Evolutionary conservation across 2,329 filamentous ascomycete genomes (phyloP).

Genomic region (Phialemonium atrogriseum): DNA sequence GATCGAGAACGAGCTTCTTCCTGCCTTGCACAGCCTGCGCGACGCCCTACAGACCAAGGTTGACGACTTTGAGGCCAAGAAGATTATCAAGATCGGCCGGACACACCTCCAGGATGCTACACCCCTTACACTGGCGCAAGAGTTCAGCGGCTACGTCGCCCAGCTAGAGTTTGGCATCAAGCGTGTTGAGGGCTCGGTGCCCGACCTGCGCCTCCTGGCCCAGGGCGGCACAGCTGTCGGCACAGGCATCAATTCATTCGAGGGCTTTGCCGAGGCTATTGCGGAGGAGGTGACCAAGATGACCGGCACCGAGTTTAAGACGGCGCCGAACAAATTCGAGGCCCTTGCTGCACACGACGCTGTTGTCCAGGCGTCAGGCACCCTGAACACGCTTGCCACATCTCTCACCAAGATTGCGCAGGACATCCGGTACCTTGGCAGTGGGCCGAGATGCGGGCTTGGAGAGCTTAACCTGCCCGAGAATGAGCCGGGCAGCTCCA

Average conservation of each 20-base stretch:
- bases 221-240: constrained; percentile 96
- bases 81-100: constrained; percentile 98
- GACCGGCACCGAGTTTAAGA: constrained; percentile 89
- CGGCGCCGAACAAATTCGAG: constrained; percentile 98
- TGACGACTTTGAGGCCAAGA: constrained; percentile 71
- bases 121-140: constrained; percentile 88
- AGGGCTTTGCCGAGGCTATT: constrained; percentile 89
- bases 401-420: constrained; percentile 98
- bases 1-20: constrained; percentile 77
- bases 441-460: constrained; percentile 88
- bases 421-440: constrained; percentile 94
- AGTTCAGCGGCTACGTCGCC: constrained; percentile 95
- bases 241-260: constrained; percentile 94
- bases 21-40: constrained; percentile 73
- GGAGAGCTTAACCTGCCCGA: constrained; percentile 90
- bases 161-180: constrained; percentile 88
- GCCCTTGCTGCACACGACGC: constrained; percentile 93
- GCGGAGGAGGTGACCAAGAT: constrained; percentile 85
- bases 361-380: constrained; percentile 86
- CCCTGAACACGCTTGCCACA: constrained; percentile 83
- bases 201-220: constrained; percentile 77
- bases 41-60: constrained; percentile 82
- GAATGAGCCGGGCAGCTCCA: constrained; percentile 95
- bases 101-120: constrained; percentile 98
- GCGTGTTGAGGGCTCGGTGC: constrained; percentile 74